Evolutionary conservation across 2,329 filamentous ascomycete genomes (phyloP), one percentile per base, ranked within the genome.

Genomic region (Parastagonospora nodorum): DNA sequence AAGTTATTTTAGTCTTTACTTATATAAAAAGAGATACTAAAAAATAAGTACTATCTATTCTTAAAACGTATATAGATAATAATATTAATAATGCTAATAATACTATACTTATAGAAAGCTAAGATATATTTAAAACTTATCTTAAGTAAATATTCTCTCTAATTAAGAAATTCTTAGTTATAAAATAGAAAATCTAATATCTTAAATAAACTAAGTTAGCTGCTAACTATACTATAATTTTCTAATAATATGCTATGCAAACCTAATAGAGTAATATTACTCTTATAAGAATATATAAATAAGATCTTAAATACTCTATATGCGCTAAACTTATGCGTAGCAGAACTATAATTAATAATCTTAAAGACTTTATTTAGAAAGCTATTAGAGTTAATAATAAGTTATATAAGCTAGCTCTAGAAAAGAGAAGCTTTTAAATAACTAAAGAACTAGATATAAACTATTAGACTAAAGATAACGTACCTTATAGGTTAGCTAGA

Each of bases 231-330:
- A n/a, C n/a, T n/a, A n/a, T n/a, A n/a, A n/a, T n/a, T n/a, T n/a
- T n/a, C n/a, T n/a, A n/a, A n/a, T n/a, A n/a, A n/a, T n/a, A n/a
- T n/a, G n/a, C n/a, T n/a, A n/a, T n/a, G n/a, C n/a, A n/a, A n/a
- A n/a, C n/a, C n/a, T n/a, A n/a, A n/a, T n/a, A n/a, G 45, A 50
- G 30, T 45, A 16, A 35, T 35, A 50, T 15, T 50, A 44, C 10
- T 39, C 39, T 33, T 45, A n/a, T n/a, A n/a, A n/a, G n/a, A n/a
- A n/a, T n/a, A n/a, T n/a, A n/a, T n/a, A n/a, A n/a, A n/a, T n/a
- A 27, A 14, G 27, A 40, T 15, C n/a, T 19, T 19, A 46, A 11
- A 33, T 29, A 45, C n/a, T 51, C 29, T 16, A n/a, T 50, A 28
- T 15, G 36, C 3, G 45, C 40, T 41, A 41, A 45, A 5, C 24